These are phyloP conservation scores for Coniella vitis DNA, from an alignment of 2,329 filamentous ascomycete species.

Conservation along the genomic window DNA sequence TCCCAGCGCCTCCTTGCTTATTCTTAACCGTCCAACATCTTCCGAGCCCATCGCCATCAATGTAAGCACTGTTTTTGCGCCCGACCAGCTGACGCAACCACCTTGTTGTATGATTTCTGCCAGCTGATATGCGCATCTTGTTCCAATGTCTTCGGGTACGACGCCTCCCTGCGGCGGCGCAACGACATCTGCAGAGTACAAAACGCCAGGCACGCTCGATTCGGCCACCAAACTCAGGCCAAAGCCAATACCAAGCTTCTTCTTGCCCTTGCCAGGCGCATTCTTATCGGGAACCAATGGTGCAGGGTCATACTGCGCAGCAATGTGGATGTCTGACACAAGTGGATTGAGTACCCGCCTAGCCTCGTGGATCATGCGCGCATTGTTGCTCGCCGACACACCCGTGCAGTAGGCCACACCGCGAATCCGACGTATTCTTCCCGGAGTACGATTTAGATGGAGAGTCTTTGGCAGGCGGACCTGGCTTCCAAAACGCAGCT, in stretches of 20 bases:
- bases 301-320: conserved; percentile 66
- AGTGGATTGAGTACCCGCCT: conserved; percentile 81
- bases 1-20: conserved; percentile 76
- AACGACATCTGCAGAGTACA: conserved; percentile 82
- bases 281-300: conserved; percentile 50
- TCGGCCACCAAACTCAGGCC: conserved; percentile 88
- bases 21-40: conserved; percentile 79
- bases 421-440: conserved; percentile 78
- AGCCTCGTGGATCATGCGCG: conserved; percentile 87
- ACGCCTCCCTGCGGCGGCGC: conserved; percentile 71
- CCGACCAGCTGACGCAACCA: conserved; percentile 70
- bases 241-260: conserved; percentile 79
- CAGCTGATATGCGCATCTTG: conserved; percentile 80
- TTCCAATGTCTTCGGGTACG: conserved; percentile 85
- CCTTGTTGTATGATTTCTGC: conserved; percentile 76
- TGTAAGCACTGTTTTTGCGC: conserved; percentile 68
- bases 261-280: conserved; percentile 39
- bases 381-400: conserved; percentile 88
- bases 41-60: conserved; percentile 98
- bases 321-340: conserved; percentile 85
- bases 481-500: conserved; percentile 88
- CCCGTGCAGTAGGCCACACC: conserved; percentile 93
- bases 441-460: conserved; percentile 74
- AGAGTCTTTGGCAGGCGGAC: conserved; percentile 89
- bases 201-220: conserved; percentile 69